These are phyloP conservation scores for Lasiosphaeria miniovina DNA, from an alignment of 495 filamentous ascomycete genomes.

Conservation along the genomic window DNA sequence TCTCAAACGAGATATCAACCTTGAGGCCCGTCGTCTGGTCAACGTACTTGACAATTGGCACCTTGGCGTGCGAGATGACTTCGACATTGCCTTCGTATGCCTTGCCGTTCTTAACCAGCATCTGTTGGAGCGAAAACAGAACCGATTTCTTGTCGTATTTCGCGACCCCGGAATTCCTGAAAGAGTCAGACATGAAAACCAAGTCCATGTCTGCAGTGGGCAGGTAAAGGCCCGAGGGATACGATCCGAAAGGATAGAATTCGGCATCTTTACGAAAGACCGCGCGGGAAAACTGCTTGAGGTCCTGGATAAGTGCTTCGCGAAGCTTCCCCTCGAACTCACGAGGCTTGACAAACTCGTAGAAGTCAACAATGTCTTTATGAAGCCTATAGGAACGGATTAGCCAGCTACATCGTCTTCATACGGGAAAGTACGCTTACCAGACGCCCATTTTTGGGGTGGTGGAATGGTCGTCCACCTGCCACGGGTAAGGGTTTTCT, in stretches of 20 bases:
- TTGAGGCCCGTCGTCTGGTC: constrained; percentile 69
- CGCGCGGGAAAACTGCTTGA: constrained; percentile 51
- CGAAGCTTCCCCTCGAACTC: constrained; percentile 74
- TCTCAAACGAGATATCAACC: constrained; percentile 94
- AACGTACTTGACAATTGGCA: constrained; percentile 89
- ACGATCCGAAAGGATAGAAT: constrained; percentile 81
- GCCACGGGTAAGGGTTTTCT: constrained; percentile 60
- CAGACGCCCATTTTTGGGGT: constrained; percentile 45
- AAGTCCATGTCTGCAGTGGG: constrained; percentile 93
- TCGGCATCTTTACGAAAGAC: constrained; percentile 50
- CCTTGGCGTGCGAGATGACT: constrained; percentile 70
- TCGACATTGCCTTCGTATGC: constrained; percentile 53
- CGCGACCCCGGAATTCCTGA: constrained; percentile 36
- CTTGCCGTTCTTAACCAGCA: constrained; percentile 34
- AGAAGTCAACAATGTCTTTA: constrained; percentile 86
- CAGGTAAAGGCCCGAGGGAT: constrained; percentile 83
- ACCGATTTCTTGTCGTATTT: constrained; percentile 47
- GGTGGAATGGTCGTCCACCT: constrained; percentile 46
- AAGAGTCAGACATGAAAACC: constrained; percentile 71
- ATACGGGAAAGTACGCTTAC: constrained; percentile 36
- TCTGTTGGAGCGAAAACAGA: constrained; percentile 8
- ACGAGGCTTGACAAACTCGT: constrained; percentile 73
- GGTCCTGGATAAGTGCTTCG: constrained; percentile 59
- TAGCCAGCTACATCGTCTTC: background rate
- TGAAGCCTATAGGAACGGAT: constrained; percentile 58